A percentile compares a stretch with the other conserved stretches of the same genome.
Conservation (phyloP, 2,329 filamentous ascomycete genomes). For the Dothiorella sarmentorum region DNA sequence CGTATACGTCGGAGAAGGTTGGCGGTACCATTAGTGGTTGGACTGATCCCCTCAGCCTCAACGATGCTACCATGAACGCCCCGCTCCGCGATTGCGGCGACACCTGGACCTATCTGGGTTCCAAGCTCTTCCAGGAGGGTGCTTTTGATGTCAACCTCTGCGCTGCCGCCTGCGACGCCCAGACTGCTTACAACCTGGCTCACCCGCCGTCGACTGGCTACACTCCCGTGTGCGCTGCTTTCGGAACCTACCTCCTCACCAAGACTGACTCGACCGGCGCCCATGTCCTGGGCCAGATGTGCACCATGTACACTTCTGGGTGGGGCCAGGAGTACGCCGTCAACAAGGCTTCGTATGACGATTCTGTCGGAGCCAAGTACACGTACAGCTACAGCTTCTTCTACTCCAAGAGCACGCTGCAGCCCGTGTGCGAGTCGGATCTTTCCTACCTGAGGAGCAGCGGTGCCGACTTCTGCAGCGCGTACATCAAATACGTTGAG, state of each 20-base stretch:
- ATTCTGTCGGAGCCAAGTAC: not conserved
- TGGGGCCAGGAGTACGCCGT: not conserved
- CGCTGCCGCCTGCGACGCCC: slow-evolving; percentile 25
- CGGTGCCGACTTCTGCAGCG: not conserved
- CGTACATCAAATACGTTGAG: not conserved
- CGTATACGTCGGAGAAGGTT: slow-evolving; percentile 16
- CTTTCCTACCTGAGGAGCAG: not conserved
- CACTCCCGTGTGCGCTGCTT: slow-evolving; percentile 28
- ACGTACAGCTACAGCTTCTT: slow-evolving; percentile 1
- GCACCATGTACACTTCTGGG: not conserved
- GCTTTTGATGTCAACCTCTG: slow-evolving; percentile 32
- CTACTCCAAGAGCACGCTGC: not conserved
- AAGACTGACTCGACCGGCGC: slow-evolving; percentile 22
- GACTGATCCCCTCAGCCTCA: slow-evolving; percentile 18
- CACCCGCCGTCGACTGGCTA: not conserved
- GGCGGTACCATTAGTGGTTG: slow-evolving; percentile 2
- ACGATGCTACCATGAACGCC: slow-evolving; percentile 30
- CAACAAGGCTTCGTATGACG: not conserved
- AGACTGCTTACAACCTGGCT: slow-evolving; percentile 1
- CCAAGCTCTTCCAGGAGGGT: slow-evolving; percentile 25
- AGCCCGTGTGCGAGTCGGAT: not conserved
- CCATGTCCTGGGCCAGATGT: slow-evolving; percentile 25
- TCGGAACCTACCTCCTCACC: slow-evolving; percentile 32
- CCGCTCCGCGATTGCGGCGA: slow-evolving; percentile 17
- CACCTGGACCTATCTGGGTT: slow-evolving; percentile 28